These are phyloP conservation scores for Neolentinus lepideus DNA, from an alignment of 1,284 basidiomycete species.

Conservation along the genomic window DNA sequence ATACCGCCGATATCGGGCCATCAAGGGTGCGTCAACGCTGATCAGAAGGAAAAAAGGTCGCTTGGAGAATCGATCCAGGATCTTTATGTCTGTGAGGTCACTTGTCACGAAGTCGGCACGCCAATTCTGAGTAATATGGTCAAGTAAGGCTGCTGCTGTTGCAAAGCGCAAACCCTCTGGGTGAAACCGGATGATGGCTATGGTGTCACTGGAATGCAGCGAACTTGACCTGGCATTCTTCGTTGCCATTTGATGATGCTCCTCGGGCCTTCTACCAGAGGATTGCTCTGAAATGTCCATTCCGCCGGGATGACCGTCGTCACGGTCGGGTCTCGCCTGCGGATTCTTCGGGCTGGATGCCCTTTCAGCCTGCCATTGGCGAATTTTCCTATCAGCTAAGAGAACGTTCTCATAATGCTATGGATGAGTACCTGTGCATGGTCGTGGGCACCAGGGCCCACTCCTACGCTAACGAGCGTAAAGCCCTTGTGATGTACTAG, in stretches of 20 bases:
- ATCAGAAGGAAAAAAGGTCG: constrained; percentile 90
- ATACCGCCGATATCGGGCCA: constrained; percentile 48
- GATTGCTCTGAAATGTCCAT: too few relatives aligned
- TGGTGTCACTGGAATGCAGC: neutral
- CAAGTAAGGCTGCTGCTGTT: constrained; percentile 54
- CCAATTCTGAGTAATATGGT: constrained; percentile 84
- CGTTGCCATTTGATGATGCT: too few relatives aligned
- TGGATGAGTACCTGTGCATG: too few relatives aligned
- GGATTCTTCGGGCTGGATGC: too few relatives aligned
- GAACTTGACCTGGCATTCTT: too few relatives aligned
- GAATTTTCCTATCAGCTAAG: too few relatives aligned
- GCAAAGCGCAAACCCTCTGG: constrained; percentile 34
- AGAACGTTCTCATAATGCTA: too few relatives aligned
- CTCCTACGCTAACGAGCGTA: constrained; percentile 29
- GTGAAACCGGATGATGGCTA: neutral
- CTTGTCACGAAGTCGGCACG: constrained; percentile 73
- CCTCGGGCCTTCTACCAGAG: too few relatives aligned
- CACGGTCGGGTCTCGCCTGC: too few relatives aligned
- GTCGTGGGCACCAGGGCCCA: neutral
- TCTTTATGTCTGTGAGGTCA: constrained; percentile 54
- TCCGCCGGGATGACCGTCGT: too few relatives aligned
- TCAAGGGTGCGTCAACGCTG: constrained; percentile 79
- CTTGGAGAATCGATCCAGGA: constrained; percentile 70
- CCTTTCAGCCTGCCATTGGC: too few relatives aligned
- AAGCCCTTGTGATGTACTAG: constrained; percentile 53